These are phyloP conservation scores for Garcia nutans DNA, from an alignment of 345 rosid species.

Conservation along the genomic window DNA sequence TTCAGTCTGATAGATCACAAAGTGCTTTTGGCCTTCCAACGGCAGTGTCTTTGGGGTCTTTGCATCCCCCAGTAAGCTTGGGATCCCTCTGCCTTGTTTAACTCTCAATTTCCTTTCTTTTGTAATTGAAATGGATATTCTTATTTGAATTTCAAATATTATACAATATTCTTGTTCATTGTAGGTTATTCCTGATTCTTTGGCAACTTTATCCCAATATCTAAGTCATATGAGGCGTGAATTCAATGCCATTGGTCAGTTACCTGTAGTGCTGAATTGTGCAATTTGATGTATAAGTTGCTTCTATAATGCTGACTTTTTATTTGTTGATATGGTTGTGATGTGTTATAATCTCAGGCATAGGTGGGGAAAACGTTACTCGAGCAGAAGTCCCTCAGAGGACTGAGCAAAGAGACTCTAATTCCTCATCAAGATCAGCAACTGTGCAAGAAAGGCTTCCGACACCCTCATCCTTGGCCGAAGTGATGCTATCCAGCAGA, in stretches of 20 bases:
- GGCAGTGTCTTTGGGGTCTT: slow-evolving; percentile 45
- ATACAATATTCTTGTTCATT: slow-evolving; percentile 18
- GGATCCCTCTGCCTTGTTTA: slow-evolving; percentile 7
- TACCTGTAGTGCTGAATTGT: not conserved
- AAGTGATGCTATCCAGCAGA: slow-evolving; percentile 54
- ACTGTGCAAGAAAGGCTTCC: slow-evolving; percentile 53
- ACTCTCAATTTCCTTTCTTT: not conserved
- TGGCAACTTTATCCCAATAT: slow-evolving; percentile 65
- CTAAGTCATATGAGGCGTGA: slow-evolving; percentile 48
- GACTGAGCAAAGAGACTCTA: slow-evolving; percentile 39
- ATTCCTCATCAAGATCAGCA: slow-evolving; percentile 30
- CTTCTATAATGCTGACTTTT: not conserved
- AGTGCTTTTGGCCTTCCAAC: slow-evolving; percentile 63
- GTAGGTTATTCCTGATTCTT: slow-evolving; percentile 66
- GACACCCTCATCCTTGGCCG: slow-evolving; percentile 68
- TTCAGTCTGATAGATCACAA: slow-evolving; percentile 42
- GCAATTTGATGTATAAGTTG: slow-evolving; percentile 9
- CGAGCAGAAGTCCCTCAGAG: slow-evolving; percentile 30
- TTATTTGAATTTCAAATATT: slow-evolving; percentile 13
- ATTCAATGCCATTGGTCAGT: slow-evolving; percentile 52
- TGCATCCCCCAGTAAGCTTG: slow-evolving; percentile 60
- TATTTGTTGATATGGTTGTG: slow-evolving; percentile 21
- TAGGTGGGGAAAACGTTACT: slow-evolving; percentile 35
- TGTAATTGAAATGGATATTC: not conserved
- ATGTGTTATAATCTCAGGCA: slow-evolving; percentile 36